These are phyloP conservation scores for Arthrobotrys iridis DNA, from an alignment of 2,329 filamentous ascomycete genomes.

Conservation along the genomic window DNA sequence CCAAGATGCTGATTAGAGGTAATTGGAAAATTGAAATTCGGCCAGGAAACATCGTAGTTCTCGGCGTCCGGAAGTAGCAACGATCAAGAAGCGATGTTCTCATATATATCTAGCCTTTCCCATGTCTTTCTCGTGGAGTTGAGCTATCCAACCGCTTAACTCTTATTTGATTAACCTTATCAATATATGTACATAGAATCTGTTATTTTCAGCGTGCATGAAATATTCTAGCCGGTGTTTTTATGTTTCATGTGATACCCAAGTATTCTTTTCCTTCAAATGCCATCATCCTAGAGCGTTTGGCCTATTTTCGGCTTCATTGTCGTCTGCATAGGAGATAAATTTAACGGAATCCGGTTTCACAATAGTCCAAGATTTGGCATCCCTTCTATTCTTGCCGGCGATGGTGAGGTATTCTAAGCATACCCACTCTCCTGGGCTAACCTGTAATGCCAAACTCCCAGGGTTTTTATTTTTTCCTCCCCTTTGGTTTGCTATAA, in stretches of 20 bases:
- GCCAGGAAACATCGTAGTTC: constrained; percentile 55
- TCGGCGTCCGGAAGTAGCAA: constrained; percentile 49
- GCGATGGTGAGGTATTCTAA: constrained; percentile 54
- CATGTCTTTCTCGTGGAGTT: not conserved
- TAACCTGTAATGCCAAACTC: constrained; percentile 52
- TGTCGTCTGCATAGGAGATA: not conserved
- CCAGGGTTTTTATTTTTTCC: not conserved
- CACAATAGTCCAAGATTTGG: constrained; percentile 45
- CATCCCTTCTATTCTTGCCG: constrained; percentile 53
- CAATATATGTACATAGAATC: not conserved
- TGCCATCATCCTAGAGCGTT: not conserved
- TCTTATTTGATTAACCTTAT: not conserved
- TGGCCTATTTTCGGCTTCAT: not conserved
- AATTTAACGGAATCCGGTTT: not conserved
- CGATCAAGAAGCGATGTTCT: not conserved
- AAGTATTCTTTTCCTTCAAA: not conserved
- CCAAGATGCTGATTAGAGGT: constrained; percentile 56
- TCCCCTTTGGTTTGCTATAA: constrained; percentile 13
- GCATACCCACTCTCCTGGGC: constrained; percentile 55
- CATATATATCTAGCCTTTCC: not conserved
- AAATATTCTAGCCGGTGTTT: not conserved
- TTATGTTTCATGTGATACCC: not conserved
- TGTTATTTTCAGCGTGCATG: not conserved
- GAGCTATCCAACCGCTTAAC: too few species aligned
- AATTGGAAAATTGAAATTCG: constrained; percentile 57